A percentile compares a stretch with the other conserved stretches of the same genome.
phyloP scores from a whole-genome alignment of 768 basidiomycete genomes.

The Vararia minispora region DNA sequence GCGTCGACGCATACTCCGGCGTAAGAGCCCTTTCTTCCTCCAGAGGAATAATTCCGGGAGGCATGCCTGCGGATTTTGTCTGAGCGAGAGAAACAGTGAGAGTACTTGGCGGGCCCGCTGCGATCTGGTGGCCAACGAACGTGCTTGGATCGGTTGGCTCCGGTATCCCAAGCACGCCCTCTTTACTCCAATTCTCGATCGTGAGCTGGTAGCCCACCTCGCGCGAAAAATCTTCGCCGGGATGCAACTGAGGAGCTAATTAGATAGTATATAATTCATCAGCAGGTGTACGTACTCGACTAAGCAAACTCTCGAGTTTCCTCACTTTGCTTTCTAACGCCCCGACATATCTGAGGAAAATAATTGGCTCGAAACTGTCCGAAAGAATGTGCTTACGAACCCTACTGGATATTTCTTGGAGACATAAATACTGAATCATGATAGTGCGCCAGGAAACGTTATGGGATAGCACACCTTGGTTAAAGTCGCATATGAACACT shows the following conservation, averaged over 20 bases:
- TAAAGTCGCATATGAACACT: slow-evolving; percentile 60
- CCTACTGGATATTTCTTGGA: slow-evolving; percentile 50
- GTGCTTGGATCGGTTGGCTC: too few species aligned
- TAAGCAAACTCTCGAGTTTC: slow-evolving; percentile 29
- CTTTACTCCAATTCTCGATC: too few species aligned
- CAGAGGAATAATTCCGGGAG: too few species aligned
- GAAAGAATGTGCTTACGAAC: slow-evolving; percentile 22
- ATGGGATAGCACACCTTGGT: slow-evolving; percentile 41
- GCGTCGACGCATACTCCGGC: slow-evolving; percentile 7
- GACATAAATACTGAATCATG: too few species aligned
- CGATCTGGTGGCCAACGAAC: slow-evolving; percentile 16
- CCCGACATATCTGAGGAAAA: slow-evolving; percentile 24
- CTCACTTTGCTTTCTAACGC: slow-evolving; percentile 31
- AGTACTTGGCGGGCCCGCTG: too few species aligned
- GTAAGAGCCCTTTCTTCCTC: too few species aligned
- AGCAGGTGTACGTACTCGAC: slow-evolving; percentile 19
- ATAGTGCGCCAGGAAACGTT: background rate
- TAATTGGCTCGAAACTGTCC: background rate
- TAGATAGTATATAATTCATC: background rate
- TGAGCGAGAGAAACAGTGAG: slow-evolving; percentile 2
- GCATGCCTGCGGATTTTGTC: too few species aligned
- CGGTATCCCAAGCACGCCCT: too few species aligned
- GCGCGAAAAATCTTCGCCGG: slow-evolving; percentile 48
- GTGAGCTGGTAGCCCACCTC: slow-evolving; percentile 40
- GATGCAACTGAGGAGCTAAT: slow-evolving; percentile 41